Evolutionary conservation across 495 filamentous ascomycete species (phyloP).

Genomic region (Aspergillus nidulans): DNA sequence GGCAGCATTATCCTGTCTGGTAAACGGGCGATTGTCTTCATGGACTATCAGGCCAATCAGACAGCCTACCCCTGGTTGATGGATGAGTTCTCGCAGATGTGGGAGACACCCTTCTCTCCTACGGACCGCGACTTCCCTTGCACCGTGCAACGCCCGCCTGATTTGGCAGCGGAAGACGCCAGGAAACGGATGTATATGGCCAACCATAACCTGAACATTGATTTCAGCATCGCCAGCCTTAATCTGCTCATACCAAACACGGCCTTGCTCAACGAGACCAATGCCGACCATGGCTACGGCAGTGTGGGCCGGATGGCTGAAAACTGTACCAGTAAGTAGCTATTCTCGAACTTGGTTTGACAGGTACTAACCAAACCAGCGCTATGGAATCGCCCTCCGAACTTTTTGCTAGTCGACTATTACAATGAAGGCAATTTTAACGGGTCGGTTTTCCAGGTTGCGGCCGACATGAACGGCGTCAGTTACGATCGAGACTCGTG

Average conservation of each 20-base stretch:
- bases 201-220: constrained; percentile 86
- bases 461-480: constrained; percentile 80
- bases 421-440: constrained; percentile 67
- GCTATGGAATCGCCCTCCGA: constrained; percentile 69
- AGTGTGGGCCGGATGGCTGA: constrained; percentile 67
- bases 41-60: constrained; percentile 85
- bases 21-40: constrained; percentile 61
- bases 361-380: constrained; percentile 22
- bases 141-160: constrained; percentile 55
- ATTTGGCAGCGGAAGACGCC: constrained; percentile 47
- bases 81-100: constrained; percentile 63
- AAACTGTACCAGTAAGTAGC: constrained; percentile 58
- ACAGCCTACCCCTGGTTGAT: constrained; percentile 63
- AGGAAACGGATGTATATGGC: constrained; percentile 73
- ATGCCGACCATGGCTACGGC: constrained; percentile 57
- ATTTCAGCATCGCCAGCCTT: constrained; percentile 57
- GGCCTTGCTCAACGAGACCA: constrained; percentile 61
- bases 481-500: constrained; percentile 65
- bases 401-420: constrained; percentile 86
- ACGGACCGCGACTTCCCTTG: constrained; percentile 57
- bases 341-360: background rate
- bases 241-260: constrained; percentile 73
- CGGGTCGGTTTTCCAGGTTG: constrained; percentile 90
- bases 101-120: constrained; percentile 64
- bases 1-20: constrained; percentile 66